These are phyloP conservation scores for Colletotrichum eleusines DNA, from an alignment of 2,329 filamentous ascomycete species.

Conservation along the genomic window DNA sequence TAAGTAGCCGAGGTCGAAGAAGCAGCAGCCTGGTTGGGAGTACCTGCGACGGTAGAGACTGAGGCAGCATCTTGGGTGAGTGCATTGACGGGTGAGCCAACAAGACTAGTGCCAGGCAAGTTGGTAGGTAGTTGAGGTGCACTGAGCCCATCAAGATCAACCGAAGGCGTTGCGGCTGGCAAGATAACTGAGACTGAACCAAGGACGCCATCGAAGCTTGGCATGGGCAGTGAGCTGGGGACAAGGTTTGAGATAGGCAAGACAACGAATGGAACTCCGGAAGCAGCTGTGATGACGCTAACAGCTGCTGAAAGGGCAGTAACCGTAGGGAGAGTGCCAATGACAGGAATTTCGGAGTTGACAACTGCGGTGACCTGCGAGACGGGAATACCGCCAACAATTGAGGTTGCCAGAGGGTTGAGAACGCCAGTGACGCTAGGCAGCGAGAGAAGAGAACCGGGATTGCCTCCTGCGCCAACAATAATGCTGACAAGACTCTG, in stretches of 20 bases:
- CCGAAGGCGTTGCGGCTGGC: background rate
- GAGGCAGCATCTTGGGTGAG: background rate
- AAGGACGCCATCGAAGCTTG: background rate
- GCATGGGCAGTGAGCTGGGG: background rate
- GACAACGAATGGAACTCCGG: background rate
- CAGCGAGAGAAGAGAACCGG: background rate
- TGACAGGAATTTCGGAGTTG: background rate
- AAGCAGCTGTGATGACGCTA: background rate
- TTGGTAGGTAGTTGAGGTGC: slow-evolving; percentile 28
- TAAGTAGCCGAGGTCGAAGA: background rate
- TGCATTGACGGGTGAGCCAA: background rate
- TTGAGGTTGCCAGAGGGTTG: background rate
- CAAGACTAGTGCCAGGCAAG: background rate
- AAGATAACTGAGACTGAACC: background rate
- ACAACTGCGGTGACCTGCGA: slow-evolving; percentile 1
- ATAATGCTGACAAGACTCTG: slow-evolving; percentile 6
- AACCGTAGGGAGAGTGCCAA: background rate
- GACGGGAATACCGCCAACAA: background rate
- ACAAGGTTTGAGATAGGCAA: background rate
- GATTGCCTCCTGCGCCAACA: background rate
- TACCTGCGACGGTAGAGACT: background rate
- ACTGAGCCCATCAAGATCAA: slow-evolving; percentile 1
- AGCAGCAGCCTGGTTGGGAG: background rate
- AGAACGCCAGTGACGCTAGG: background rate
- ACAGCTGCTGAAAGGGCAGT: background rate